phyloP scores from a whole-genome alignment of 352 stramenopile species.

The Globisporangium perplexum region DNA sequence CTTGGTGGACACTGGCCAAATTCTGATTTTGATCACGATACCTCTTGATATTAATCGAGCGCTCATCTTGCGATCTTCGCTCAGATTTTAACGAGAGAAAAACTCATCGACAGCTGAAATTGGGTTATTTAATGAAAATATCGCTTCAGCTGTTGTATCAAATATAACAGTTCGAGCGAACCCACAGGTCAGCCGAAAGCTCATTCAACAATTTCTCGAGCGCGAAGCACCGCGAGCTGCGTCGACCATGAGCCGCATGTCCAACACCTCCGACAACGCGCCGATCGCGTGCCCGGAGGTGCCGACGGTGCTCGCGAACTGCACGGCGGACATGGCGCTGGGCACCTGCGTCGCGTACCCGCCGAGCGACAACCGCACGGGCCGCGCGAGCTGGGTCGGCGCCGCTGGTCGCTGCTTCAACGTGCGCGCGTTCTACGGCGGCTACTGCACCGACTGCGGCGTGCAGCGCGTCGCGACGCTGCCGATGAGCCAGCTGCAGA shows the following conservation, averaged over 20 bases:
- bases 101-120: too few relatives aligned
- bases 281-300: constrained; percentile 1
- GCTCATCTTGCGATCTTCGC: too few relatives aligned
- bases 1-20: too few relatives aligned
- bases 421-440: background rate
- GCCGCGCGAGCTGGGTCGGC: background rate
- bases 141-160: background rate
- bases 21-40: too few relatives aligned
- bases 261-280: background rate
- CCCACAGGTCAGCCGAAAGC: background rate
- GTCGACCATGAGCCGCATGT: background rate
- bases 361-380: background rate
- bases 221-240: background rate
- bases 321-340: background rate
- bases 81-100: too few relatives aligned
- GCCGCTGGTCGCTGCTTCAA: background rate
- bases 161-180: background rate
- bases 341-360: background rate
- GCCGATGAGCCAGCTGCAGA: background rate
- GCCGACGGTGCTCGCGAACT: constrained; percentile 1
- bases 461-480: constrained; percentile 4
- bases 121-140: background rate
- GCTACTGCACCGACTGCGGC: background rate
- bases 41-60: too few relatives aligned
- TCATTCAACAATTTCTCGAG: background rate